Percentiles rank a stretch among this genome's conserved stretches.
Conservation (phyloP, 768 basidiomycete genomes). For the Phylloporus scabripes region DNA sequence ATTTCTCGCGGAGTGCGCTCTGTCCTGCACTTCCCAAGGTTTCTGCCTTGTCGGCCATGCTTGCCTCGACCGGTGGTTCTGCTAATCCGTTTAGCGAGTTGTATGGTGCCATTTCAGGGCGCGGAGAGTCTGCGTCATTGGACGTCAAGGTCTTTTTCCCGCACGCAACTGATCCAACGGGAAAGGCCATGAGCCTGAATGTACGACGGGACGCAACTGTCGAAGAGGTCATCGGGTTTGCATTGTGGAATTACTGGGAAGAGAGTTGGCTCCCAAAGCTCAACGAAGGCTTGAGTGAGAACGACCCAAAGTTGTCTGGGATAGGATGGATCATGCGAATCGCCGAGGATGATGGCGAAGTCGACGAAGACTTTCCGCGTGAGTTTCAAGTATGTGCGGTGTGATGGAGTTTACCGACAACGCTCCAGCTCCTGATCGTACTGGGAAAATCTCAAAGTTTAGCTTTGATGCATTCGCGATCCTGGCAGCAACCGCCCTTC, state of each 20-base stretch:
- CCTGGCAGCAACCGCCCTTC: conserved; percentile 64
- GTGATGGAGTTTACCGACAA: not conserved
- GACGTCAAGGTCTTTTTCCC: conserved; percentile 83
- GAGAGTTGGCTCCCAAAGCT: conserved; percentile 75
- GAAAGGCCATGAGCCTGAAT: conserved; percentile 62
- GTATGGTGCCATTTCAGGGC: conserved; percentile 81
- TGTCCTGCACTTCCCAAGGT: conserved; percentile 36
- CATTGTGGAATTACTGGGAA: conserved; percentile 92
- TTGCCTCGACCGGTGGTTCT: conserved; percentile 56
- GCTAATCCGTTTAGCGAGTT: conserved; percentile 85
- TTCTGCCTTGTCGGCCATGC: conserved; percentile 69
- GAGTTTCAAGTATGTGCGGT: conserved; percentile 28
- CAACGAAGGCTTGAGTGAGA: conserved; percentile 57
- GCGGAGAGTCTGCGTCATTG: conserved; percentile 57
- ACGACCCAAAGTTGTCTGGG: conserved; percentile 66
- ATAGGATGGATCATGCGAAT: conserved; percentile 91
- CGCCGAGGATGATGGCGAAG: conserved; percentile 95
- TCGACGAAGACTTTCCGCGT: conserved; percentile 99
- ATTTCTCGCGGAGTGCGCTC: conserved; percentile 53
- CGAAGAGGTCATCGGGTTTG: conserved; percentile 93
- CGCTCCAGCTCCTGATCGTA: conserved; percentile 81
- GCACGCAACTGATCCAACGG: conserved; percentile 55
- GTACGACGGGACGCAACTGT: conserved; percentile 86
- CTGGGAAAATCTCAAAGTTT: conserved; percentile 81
- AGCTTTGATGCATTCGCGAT: conserved; percentile 88